Evolutionary conservation across 2,329 filamentous ascomycete species (phyloP), one percentile per base, ranked within the genome.

Genomic region (Didymella sp.): DNA sequence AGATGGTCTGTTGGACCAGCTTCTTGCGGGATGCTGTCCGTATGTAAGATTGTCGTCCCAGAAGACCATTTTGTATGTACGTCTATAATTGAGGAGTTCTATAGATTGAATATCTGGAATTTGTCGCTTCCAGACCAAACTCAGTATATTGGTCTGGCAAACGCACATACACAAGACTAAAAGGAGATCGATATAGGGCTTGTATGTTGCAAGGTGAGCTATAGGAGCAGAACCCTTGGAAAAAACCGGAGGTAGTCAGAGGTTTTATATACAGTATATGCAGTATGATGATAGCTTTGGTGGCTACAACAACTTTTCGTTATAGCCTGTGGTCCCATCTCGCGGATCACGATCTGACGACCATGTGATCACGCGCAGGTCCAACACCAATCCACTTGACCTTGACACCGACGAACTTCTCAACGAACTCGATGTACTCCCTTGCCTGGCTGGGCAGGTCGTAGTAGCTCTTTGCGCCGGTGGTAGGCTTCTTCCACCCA

Each of bases 401-500:
- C 74, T 81, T 82, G 58, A 89, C 84, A 28, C 85, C 86, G 13
- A 88, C 77, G 70, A 85, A 88, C 61, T 85, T 76, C 79, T 91
- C 87, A 59, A 90, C 88, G 73, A 81, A 88, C 72, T 85, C 81
- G 53, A 91, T 79, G 68, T 91, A 92, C 41, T 83, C 83, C 57
- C 83, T 81, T 19, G 88, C 88, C 68, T 87, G 80, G 68, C 79
- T 77, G 6, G 89, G 89, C 38, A 92, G 78, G 28, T 88, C 85
- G 40, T 84, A 81, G 69, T 81, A 92, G 59, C 77, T 82, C 73
- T 82, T 86, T 49, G 81, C 79, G 44, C 83, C 81, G 6, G 85
- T 86, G 0, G 86, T 92, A 31, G 83, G 79, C 69, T 80, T 81
- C 69, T 89, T 82, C 89, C 89, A 92, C 44, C 89, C 89, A 17